Conservation (phyloP, 2,329 filamentous ascomycete species). For the Lasiodiplodia sp. region DNA sequence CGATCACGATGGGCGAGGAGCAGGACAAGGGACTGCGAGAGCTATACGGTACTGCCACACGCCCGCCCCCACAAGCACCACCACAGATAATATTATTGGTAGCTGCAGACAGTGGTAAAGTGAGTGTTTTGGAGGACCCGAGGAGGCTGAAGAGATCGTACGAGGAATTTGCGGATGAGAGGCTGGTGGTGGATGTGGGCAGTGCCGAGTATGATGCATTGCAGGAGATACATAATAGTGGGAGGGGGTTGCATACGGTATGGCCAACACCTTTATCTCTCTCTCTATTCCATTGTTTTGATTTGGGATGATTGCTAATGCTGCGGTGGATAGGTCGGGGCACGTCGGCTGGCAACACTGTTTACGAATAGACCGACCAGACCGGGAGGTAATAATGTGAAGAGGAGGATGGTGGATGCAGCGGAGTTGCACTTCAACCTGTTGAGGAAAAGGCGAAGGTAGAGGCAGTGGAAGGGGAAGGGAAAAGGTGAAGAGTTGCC, state of each 20-base stretch:
- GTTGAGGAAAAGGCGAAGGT: neutral
- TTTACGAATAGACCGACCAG: neutral
- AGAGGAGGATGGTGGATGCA: neutral
- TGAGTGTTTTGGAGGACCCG: no score
- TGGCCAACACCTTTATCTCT: neutral
- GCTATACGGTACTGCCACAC: no score
- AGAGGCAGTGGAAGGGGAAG: no score
- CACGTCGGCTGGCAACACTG: neutral
- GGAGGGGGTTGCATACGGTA: neutral
- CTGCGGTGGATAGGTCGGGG: neutral
- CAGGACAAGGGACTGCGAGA: no score
- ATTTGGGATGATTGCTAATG: no score
- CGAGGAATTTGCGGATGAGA: neutral
- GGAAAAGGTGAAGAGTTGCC: no score
- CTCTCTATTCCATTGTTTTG: neutral
- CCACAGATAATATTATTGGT: fast-evolving
- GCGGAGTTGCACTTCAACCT: neutral
- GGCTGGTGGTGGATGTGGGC: neutral
- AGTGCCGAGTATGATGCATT: neutral
- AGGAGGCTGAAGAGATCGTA: neutral
- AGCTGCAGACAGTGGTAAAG: no score
- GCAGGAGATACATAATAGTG: neutral
- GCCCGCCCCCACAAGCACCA: no score
- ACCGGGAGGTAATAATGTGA: neutral
- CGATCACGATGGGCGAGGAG: no score